Conservation (phyloP, 192 early-diverging fungal species). For the Backusella morwellensis region DNA sequence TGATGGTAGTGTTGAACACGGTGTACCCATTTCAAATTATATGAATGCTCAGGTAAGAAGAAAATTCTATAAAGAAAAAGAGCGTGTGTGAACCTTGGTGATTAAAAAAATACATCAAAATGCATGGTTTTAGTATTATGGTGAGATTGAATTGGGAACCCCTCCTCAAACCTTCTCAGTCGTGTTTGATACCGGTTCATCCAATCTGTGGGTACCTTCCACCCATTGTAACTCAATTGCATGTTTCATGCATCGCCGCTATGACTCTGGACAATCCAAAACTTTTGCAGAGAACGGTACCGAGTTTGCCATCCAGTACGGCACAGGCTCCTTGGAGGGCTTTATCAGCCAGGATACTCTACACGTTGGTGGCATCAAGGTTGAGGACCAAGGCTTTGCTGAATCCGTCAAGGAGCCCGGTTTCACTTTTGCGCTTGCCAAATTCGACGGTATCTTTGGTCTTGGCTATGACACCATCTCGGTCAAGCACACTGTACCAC, state of each 20-base stretch:
- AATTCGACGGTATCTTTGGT: constrained; percentile 97
- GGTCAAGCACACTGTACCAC: constrained; percentile 88
- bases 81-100: background rate
- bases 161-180: constrained; percentile 91
- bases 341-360: constrained; percentile 85
- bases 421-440: constrained; percentile 87
- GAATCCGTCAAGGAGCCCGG: constrained; percentile 97
- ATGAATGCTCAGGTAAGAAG: constrained; percentile 80
- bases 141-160: constrained; percentile 83
- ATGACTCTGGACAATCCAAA: constrained; percentile 76
- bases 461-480: constrained; percentile 90
- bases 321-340: constrained; percentile 91
- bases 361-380: constrained; percentile 65
- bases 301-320: constrained; percentile 94
- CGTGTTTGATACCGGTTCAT: constrained; percentile 92
- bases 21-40: constrained; percentile 85
- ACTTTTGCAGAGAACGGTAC: constrained; percentile 90
- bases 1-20: constrained; percentile 59
- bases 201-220: constrained; percentile 97
- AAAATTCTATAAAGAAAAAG: background rate
- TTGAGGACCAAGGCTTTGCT: constrained; percentile 84
- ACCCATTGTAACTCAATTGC: constrained; percentile 92
- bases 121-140: constrained; percentile 74
- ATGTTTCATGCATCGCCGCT: constrained; percentile 91
- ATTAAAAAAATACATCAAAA: background rate